These are phyloP conservation scores for Phytopythium ostracodes DNA, from an alignment of 352 stramenopile genomes.

Conservation along the genomic window DNA sequence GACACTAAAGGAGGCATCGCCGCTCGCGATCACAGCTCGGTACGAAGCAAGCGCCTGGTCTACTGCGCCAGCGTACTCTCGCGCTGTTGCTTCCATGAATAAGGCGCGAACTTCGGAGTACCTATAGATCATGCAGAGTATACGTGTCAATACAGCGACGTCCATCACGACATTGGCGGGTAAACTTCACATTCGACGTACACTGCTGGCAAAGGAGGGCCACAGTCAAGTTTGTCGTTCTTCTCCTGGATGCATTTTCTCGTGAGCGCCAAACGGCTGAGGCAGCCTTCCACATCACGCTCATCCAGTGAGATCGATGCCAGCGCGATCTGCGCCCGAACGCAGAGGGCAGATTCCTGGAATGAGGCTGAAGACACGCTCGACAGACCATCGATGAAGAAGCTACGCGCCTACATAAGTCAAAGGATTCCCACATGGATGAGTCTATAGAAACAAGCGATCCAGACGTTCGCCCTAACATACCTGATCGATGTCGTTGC, in stretches of 20 bases:
- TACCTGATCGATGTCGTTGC: slow-evolving; percentile 28
- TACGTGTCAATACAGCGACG: slow-evolving; percentile 2
- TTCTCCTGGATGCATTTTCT: slow-evolving; percentile 48
- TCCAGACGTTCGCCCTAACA: neutral
- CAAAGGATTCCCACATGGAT: neutral
- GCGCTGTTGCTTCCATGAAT: slow-evolving; percentile 54
- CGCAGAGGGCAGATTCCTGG: slow-evolving; percentile 54
- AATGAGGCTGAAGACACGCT: slow-evolving; percentile 63
- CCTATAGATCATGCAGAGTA: slow-evolving; percentile 13
- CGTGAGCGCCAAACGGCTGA: slow-evolving; percentile 41
- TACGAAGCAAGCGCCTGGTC: slow-evolving; percentile 49
- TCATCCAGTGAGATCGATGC: slow-evolving; percentile 34
- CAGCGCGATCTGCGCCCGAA: slow-evolving; percentile 52
- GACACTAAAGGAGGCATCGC: slow-evolving; percentile 17
- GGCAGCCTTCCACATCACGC: slow-evolving; percentile 58
- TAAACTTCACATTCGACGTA: slow-evolving; percentile 21
- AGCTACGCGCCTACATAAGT: slow-evolving; percentile 30
- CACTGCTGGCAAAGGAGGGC: slow-evolving; percentile 26
- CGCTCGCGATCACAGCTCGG: slow-evolving; percentile 17
- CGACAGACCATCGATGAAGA: slow-evolving; percentile 51
- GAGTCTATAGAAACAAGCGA: neutral
- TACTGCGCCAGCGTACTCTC: slow-evolving; percentile 40
- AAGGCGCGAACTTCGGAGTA: slow-evolving; percentile 49
- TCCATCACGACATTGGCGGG: neutral
- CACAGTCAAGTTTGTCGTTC: slow-evolving; percentile 27